These are phyloP conservation scores for Tetrapisispora namnaoensis DNA, from an alignment of 805 yeast species.

Conservation along the genomic window DNA sequence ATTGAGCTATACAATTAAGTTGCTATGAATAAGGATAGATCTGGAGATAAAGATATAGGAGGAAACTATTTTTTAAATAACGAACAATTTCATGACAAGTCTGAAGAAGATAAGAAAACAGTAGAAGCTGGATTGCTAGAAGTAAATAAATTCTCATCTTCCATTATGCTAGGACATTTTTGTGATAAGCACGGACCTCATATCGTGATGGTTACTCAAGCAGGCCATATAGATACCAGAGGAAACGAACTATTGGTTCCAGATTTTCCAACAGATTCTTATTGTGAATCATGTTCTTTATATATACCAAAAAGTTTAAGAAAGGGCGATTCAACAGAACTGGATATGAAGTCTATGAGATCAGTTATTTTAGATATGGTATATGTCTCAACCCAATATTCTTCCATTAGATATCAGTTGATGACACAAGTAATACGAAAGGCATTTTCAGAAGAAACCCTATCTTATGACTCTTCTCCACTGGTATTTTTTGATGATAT, in stretches of 20 bases:
- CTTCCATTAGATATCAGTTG: constrained; percentile 43
- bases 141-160: constrained; percentile 4
- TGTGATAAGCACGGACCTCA: constrained; percentile 75
- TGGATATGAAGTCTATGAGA: constrained; percentile 26
- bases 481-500: constrained; percentile 52
- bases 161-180: constrained; percentile 51
- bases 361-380: constrained; percentile 16
- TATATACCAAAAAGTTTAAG: constrained; percentile 34
- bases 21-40: neutral
- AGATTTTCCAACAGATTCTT: constrained; percentile 35
- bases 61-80: neutral
- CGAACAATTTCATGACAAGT: neutral
- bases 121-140: neutral
- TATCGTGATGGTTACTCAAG: constrained; percentile 53
- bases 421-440: constrained; percentile 53
- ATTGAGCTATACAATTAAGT: too few species aligned
- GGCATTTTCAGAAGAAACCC: constrained; percentile 57
- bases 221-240: constrained; percentile 11
- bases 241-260: constrained; percentile 29
- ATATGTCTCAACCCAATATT: constrained; percentile 53
- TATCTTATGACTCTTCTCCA: constrained; percentile 48
- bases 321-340: neutral
- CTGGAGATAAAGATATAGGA: neutral
- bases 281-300: constrained; percentile 55
- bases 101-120: too few species aligned